A percentile compares a stretch with the other conserved stretches of the same genome.
Conservation (phyloP, 768 basidiomycete species). For the Mycena rosella region DNA sequence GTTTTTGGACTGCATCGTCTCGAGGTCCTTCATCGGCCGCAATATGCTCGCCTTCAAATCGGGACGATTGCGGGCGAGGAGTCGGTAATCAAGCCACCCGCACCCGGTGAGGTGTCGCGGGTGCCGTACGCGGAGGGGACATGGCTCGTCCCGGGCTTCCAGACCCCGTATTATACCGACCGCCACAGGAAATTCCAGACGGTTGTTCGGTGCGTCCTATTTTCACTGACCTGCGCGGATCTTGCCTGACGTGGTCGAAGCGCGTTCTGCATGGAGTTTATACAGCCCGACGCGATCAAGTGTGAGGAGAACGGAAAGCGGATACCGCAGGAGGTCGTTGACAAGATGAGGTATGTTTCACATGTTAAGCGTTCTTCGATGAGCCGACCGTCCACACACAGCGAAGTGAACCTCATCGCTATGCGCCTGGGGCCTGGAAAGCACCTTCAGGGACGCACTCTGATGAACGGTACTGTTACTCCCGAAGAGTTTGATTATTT, state of each 20-base stretch:
- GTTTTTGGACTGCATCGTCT: slow-evolving; percentile 88
- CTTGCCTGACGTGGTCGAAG: slow-evolving; percentile 9
- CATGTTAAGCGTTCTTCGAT: too few relatives aligned
- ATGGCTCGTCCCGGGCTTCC: slow-evolving; percentile 78
- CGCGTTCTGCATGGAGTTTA: slow-evolving; percentile 32
- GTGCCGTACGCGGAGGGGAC: slow-evolving; percentile 91
- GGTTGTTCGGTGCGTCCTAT: slow-evolving; percentile 77
- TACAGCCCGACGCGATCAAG: slow-evolving; percentile 29
- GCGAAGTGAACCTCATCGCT: too few relatives aligned
- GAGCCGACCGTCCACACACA: too few relatives aligned
- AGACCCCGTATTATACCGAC: slow-evolving; percentile 83
- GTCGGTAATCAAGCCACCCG: slow-evolving; percentile 64
- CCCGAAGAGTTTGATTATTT: slow-evolving; percentile 94
- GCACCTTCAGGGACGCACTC: slow-evolving; percentile 80
- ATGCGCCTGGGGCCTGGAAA: slow-evolving; percentile 97
- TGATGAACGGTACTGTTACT: slow-evolving; percentile 86
- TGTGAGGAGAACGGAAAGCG: slow-evolving; percentile 92
- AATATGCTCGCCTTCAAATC: slow-evolving; percentile 78
- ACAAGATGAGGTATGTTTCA: slow-evolving; percentile 79
- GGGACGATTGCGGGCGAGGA: slow-evolving; percentile 72
- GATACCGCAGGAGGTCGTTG: slow-evolving; percentile 86
- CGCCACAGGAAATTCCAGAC: slow-evolving; percentile 82
- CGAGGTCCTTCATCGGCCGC: slow-evolving; percentile 79
- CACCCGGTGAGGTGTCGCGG: slow-evolving; percentile 73
- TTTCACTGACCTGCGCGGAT: slow-evolving; percentile 15